Conservation (phyloP, 352 stramenopile species). For the Phytophthora pseudosyringae region DNA sequence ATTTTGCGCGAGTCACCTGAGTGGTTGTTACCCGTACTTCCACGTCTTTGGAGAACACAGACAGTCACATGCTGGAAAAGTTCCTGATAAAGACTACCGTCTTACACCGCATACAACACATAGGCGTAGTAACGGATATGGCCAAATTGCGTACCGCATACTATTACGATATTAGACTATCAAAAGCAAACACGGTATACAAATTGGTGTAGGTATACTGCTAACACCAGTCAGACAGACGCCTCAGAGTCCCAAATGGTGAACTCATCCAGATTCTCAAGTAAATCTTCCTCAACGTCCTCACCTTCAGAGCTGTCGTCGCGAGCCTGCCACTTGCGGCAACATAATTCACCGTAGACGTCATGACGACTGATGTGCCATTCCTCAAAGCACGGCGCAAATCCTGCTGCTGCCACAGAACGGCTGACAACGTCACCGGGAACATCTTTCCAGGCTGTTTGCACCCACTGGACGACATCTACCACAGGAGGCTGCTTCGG, state of each 20-base stretch:
- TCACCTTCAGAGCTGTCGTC: not conserved
- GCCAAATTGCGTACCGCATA: not conserved
- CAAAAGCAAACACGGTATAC: not conserved
- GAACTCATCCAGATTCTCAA: slow-evolving; percentile 1
- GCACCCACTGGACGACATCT: slow-evolving; percentile 1
- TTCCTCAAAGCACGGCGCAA: not conserved
- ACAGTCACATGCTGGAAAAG: too few species aligned
- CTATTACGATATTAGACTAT: not conserved
- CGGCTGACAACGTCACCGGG: not conserved
- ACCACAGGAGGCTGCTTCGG: not conserved
- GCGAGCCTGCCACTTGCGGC: not conserved
- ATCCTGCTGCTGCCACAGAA: not conserved
- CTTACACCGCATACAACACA: too few species aligned
- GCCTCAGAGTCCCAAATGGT: slow-evolving; percentile 1
- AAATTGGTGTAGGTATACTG: not conserved
- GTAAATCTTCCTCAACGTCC: not conserved
- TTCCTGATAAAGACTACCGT: too few species aligned
- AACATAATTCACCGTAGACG: not conserved
- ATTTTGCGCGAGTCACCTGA: too few species aligned
- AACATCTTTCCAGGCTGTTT: slow-evolving; percentile 9
- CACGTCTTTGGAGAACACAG: too few species aligned
- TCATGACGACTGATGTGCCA: slow-evolving; percentile 2
- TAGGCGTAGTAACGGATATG: not conserved
- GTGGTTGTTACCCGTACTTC: too few species aligned
- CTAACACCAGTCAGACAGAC: not conserved